These are phyloP conservation scores for Suhomyces sp. DNA, from an alignment of 805 yeast genomes.

Conservation along the genomic window DNA sequence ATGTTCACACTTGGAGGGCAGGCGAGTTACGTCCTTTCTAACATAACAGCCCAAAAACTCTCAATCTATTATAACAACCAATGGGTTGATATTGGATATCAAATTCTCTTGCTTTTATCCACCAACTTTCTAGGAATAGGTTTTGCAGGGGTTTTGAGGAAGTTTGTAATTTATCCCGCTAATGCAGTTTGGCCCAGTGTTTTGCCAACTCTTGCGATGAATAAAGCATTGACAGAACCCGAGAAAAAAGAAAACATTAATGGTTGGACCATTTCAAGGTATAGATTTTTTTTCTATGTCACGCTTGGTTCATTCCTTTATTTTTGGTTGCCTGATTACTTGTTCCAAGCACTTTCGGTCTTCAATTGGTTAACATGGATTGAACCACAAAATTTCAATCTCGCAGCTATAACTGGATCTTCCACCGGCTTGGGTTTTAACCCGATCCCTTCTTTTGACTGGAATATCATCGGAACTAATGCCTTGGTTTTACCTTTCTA, in stretches of 20 bases:
- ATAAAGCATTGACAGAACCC: slow-evolving; percentile 41
- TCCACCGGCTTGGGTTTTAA: slow-evolving; percentile 48
- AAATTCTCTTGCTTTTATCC: slow-evolving; percentile 12
- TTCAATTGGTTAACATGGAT: slow-evolving; percentile 63
- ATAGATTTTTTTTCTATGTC: slow-evolving; percentile 25
- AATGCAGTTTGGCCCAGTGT: slow-evolving; percentile 17
- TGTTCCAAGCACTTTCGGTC: slow-evolving; percentile 39
- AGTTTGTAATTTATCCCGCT: slow-evolving; percentile 15
- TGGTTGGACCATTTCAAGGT: slow-evolving; percentile 27
- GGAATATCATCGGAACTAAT: slow-evolving; percentile 37
- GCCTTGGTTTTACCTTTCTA: slow-evolving; percentile 45
- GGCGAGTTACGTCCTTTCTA: slow-evolving; percentile 23
- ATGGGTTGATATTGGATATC: slow-evolving; percentile 17
- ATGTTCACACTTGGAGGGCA: slow-evolving; percentile 22
- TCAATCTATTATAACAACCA: slow-evolving; percentile 8
- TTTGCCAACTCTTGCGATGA: slow-evolving; percentile 47
- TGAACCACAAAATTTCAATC: slow-evolving; percentile 46
- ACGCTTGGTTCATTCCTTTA: slow-evolving; percentile 32
- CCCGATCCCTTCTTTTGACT: slow-evolving; percentile 55
- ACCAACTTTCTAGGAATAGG: slow-evolving; percentile 17
- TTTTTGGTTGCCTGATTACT: slow-evolving; percentile 45
- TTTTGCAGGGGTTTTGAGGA: slow-evolving; percentile 15
- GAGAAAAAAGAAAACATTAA: slow-evolving; percentile 21
- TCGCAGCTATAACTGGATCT: slow-evolving; percentile 49
- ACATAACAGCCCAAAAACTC: slow-evolving; percentile 11